These are phyloP conservation scores for Penicillium sp. DNA, from an alignment of 2,329 filamentous ascomycete species.

Conservation along the genomic window DNA sequence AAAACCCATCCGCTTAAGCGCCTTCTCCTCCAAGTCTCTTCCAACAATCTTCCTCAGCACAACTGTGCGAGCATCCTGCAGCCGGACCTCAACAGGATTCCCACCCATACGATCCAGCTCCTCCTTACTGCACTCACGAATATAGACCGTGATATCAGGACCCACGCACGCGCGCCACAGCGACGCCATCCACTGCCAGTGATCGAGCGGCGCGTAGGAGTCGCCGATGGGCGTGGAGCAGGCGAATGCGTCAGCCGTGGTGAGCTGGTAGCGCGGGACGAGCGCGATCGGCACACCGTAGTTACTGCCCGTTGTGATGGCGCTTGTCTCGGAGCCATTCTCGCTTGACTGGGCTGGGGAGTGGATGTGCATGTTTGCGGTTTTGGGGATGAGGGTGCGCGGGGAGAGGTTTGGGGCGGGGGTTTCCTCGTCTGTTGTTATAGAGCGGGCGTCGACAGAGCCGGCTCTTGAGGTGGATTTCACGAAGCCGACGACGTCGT, in stretches of 20 bases:
- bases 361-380: conserved; percentile 30
- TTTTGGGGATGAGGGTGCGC: conserved; percentile 35
- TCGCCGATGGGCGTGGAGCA: conserved; percentile 72
- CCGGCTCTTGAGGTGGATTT: conserved; percentile 34
- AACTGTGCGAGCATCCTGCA: conserved; percentile 51
- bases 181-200: conserved; percentile 97
- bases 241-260: conserved; percentile 73
- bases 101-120: conserved; percentile 44
- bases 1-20: conserved; percentile 74
- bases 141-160: conserved; percentile 61
- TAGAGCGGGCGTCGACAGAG: conserved; percentile 15
- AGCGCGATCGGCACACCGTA: conserved; percentile 66
- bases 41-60: conserved; percentile 52
- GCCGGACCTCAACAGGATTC: conserved; percentile 56
- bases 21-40: conserved; percentile 62
- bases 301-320: conserved; percentile 16
- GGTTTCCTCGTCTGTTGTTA: conserved; percentile 20
- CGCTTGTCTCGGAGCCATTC: conserved; percentile 26
- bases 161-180: conserved; percentile 85
- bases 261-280: conserved; percentile 76
- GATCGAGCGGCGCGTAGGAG: conserved; percentile 76
- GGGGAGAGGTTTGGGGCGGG: conserved; percentile 31
- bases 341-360: conserved; percentile 33
- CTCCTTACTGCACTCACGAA: conserved; percentile 43
- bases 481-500: conserved; percentile 65